Evolutionary conservation across 345 rosid species (phyloP), one percentile per base, ranked within the genome.

Genomic region (Populus alba): DNA sequence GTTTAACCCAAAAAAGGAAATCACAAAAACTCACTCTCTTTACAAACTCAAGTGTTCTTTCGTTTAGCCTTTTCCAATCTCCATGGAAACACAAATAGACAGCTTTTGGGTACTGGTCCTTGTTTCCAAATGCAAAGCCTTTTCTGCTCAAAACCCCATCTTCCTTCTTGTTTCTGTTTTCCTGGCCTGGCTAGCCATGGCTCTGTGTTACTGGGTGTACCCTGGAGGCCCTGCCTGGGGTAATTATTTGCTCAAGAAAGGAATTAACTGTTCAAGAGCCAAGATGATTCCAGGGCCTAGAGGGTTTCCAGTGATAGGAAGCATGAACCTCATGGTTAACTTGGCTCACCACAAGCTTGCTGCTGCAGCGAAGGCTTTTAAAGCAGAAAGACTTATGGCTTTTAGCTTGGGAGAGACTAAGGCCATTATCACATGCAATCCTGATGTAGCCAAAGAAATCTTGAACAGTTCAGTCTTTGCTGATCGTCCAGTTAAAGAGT

Each of bases 201-300:
- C 83, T 63, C 13, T 86, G 4, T 71, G 65, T 72, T 79, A 63
- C 79, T 87, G 92, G 90, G 43, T 73, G 25, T 51, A 37, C 77
- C 90, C 90, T 8, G 90, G 88, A 4, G 92, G 92, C 17, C 90
- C 86, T 13, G 89, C 90, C 12, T 89, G 92, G 92, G 90, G 92
- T 43, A 80, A 75, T 16, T 73, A 78, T 66, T 59, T 39, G 55
- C 38, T n/a, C 82, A 51, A 43, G 35, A 53, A 33, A 33, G 63
- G 22, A 65, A n/a, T 41, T 41, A 2, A 3, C 31, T 23, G 1
- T 20, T 23, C 39, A 11, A 69, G 75, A 33, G 7, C 77, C 16
- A 69, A 37, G 27, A 11, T 67, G 12, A 84, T 87, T 12, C 89
- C 90, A 0, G 92, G 92, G 9, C 92, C 92, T 0, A 57, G 80